Base-by-base conservation (phyloP, 495 filamentous ascomycete species). In the Penicillium angulare region DNA sequence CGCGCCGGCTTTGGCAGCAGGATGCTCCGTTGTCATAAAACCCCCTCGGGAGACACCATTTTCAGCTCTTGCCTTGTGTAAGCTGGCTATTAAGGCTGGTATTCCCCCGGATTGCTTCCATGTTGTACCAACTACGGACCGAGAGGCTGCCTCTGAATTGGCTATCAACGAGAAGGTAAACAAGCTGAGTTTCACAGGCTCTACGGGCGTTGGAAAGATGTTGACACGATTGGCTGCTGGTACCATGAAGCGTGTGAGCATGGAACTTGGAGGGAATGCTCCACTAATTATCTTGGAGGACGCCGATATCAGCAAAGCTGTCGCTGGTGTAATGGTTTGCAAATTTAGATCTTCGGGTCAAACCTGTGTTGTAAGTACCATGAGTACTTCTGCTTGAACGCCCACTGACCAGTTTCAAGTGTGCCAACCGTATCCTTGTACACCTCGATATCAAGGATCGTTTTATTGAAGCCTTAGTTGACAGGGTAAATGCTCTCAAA, bases 211-310 rank as follows among this genome's bases (percentile, higher is more conserved):
- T 4, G 66, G 60, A 0, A 67, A 60, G 41, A 50, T 57, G 34
- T 31, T 69, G 2, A 49, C 59, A 3, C 43, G 51, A 55, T 82
- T 86, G 60, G 72, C 59, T 1, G 81, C 81, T 33, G 73, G 82
- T 36, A 77, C 82, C 7, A 86, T 96, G 56, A 75, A 81, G 42
- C 8, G n/a, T 86, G 95, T 24, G 91, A 96, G 27, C 27, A 7
- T 31, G 8, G 27, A 31, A 68, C 92, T 91, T 5, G 92, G 92
- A 16, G 92, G 92, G 31, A 96, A 96, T 72, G 86, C 81, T 7
- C 90, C 91, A 3, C 74, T 95, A 26, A 69, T 97, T 45, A 80
- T 97, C 20, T 97, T 96, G 61, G 86, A 87, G 31, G 92, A 96
- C 64, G 88, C 86, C 5, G 53, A 56, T 62, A 59, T 96, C 16